Conservation (phyloP, 2,329 filamentous ascomycete genomes). For the Aspergillus pseudoglaucus region DNA sequence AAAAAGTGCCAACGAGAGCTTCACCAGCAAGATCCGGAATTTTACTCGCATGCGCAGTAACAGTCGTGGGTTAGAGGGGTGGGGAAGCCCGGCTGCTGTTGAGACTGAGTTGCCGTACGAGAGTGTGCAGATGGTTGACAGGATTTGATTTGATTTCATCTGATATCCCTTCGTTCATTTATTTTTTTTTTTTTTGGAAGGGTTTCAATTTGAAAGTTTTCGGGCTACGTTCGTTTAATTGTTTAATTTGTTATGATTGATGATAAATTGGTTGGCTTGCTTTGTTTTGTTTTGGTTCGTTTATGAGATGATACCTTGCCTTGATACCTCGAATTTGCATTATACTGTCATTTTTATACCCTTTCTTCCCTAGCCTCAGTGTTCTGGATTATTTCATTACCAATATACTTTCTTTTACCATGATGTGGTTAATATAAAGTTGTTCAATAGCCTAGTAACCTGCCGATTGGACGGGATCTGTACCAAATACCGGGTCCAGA, state of each 20-base stretch:
- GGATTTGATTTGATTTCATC: slow-evolving; percentile 2
- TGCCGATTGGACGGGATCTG: no score
- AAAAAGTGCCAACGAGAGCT: slow-evolving; percentile 52
- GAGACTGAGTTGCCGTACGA: slow-evolving; percentile 23
- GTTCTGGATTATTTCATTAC: no score
- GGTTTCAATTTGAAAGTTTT: background rate
- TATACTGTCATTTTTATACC: no score
- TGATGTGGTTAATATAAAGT: no score
- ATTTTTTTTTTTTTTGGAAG: no score
- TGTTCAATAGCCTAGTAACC: no score
- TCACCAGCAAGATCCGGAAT: slow-evolving; percentile 48
- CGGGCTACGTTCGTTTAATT: no score
- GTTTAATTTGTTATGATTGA: no score
- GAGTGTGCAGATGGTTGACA: slow-evolving; percentile 14
- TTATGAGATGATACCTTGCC: slow-evolving; percentile 9
- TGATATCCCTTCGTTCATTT: background rate
- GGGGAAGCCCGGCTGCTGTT: slow-evolving; percentile 8
- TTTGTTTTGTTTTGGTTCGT: slow-evolving; percentile 3
- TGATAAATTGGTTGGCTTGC: background rate
- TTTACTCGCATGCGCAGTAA: slow-evolving; percentile 54
- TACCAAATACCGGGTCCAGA: no score
- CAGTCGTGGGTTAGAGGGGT: slow-evolving; percentile 40
- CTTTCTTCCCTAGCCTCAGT: no score
- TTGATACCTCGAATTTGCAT: background rate
- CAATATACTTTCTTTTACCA: no score